Conservation (phyloP, 2,329 filamentous ascomycete genomes). For the Ceratocystis alfenasii region DNA sequence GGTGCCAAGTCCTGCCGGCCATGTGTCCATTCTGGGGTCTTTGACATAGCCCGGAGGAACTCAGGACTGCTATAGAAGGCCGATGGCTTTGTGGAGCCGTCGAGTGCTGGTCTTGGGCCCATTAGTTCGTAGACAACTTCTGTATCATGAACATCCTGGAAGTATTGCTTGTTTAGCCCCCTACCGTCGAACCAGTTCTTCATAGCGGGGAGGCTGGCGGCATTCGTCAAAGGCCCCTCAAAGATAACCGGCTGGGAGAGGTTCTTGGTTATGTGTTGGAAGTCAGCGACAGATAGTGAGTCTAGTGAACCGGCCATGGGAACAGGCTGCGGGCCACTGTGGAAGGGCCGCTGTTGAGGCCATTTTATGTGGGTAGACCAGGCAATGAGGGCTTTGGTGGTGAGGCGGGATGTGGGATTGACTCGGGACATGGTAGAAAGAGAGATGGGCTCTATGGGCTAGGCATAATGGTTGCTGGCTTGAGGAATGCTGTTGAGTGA, state of each 20-base stretch:
- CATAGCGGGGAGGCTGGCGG: constrained; percentile 38
- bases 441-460: not conserved
- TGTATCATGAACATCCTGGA: constrained; percentile 28
- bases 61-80: constrained; percentile 22
- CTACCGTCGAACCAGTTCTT: constrained; percentile 45
- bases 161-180: constrained; percentile 25
- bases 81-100: constrained; percentile 21
- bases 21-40: constrained; percentile 11
- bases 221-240: not conserved
- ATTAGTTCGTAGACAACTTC: constrained; percentile 34
- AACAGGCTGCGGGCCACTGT: not conserved
- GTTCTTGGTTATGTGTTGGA: constrained; percentile 2
- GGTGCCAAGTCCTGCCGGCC: constrained; percentile 16
- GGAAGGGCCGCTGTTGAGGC: not conserved
- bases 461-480: too few species aligned
- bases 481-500: too few species aligned
- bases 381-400: not conserved
- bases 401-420: not conserved
- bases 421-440: not conserved
- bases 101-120: constrained; percentile 23
- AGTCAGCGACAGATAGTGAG: constrained; percentile 3
- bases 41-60: not conserved
- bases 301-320: not conserved
- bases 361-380: not conserved
- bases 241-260: constrained; percentile 14